A percentile compares a stretch with the other conserved stretches of the same genome.
Evolutionary conservation across 2,329 filamentous ascomycete genomes (phyloP).

Genomic region (Exophiala viscosa): DNA sequence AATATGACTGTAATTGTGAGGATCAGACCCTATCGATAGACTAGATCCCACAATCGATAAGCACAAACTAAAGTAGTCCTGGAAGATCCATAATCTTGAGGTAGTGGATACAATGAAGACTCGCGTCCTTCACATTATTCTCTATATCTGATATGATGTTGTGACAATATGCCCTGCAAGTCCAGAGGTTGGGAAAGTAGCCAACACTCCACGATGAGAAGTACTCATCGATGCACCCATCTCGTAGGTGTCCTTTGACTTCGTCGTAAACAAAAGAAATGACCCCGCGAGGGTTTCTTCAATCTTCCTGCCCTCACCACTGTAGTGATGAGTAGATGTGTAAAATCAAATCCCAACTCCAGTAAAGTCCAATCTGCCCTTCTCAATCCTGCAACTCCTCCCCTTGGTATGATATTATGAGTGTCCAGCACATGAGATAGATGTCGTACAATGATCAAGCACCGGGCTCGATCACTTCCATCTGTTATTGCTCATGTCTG

Average conservation of each 20-base stretch:
- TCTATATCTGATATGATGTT: slow-evolving; percentile 10
- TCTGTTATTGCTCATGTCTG: slow-evolving; percentile 21
- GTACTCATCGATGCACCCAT: slow-evolving; percentile 1
- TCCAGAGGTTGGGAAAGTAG: slow-evolving; percentile 15
- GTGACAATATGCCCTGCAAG: slow-evolving; percentile 8
- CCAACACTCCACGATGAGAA: slow-evolving; percentile 5
- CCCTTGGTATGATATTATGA: slow-evolving; percentile 14
- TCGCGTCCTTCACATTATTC: slow-evolving; percentile 19
- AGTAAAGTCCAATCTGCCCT: neutral
- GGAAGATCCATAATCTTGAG: neutral
- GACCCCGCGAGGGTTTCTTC: neutral
- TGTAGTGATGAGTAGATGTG: too few relatives aligned
- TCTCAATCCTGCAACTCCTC: slow-evolving; percentile 12
- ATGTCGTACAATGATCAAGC: slow-evolving; percentile 12
- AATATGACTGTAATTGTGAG: neutral
- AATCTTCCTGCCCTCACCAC: neutral
- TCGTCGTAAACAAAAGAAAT: slow-evolving; percentile 14
- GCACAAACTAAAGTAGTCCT: neutral
- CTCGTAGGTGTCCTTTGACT: slow-evolving; percentile 4
- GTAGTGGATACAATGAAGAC: slow-evolving; percentile 12
- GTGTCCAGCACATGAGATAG: neutral
- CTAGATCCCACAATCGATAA: slow-evolving; percentile 19
- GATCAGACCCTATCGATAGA: slow-evolving; percentile 17
- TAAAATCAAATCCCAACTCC: too few relatives aligned
- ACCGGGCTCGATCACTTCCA: slow-evolving; percentile 17